Evolutionary conservation across 2,329 filamentous ascomycete species (phyloP), one percentile per base, ranked within the genome.

Genomic region (Chaetomiaceae sp.): DNA sequence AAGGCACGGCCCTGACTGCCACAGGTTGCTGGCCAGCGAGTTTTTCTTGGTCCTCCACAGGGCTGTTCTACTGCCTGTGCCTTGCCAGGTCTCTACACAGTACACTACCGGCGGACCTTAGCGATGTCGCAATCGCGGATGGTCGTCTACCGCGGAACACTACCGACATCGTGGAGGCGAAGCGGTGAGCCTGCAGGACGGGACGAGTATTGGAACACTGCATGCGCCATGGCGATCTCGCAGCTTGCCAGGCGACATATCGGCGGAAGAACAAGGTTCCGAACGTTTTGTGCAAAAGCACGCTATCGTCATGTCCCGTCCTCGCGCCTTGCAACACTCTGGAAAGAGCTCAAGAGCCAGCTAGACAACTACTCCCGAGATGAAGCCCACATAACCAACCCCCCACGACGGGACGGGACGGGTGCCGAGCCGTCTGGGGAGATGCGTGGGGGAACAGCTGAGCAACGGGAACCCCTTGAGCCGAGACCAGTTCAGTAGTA

Each of bases 331-430:
- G n/a, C n/a, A n/a, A n/a, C n/a, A n/a, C n/a, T n/a, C n/a, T n/a
- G n/a, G n/a, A n/a, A n/a, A n/a, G n/a, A n/a, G n/a, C n/a, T n/a
- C n/a, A n/a, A n/a, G n/a, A n/a, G n/a, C n/a, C n/a, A n/a, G n/a
- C n/a, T n/a, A n/a, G 33, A 7, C 42, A n/a, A 20, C 33, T 15
- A 20, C 34, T 20, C 32, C 38, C 27, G 39, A 17, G 26, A 37
- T 17, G n/a, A 8, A 6, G 7, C 27, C 36, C 26, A 7, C 17
- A 39, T 22, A 20, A 26, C 30, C 7, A 38, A 8, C 26, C 44
- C 46, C 45, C 51, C 45, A 46, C 43, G 46, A 50, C 45, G 52
- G 49, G 49, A 54, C 49, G 47, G 47, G 49, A 36, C 49, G 47
- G 49, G 39, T 50, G 12, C 46, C 49, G 38, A 54, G 40, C 49